Evolutionary conservation across 257 asterid genomes (phyloP).

Genomic region (Salvia rosmarinus): DNA sequence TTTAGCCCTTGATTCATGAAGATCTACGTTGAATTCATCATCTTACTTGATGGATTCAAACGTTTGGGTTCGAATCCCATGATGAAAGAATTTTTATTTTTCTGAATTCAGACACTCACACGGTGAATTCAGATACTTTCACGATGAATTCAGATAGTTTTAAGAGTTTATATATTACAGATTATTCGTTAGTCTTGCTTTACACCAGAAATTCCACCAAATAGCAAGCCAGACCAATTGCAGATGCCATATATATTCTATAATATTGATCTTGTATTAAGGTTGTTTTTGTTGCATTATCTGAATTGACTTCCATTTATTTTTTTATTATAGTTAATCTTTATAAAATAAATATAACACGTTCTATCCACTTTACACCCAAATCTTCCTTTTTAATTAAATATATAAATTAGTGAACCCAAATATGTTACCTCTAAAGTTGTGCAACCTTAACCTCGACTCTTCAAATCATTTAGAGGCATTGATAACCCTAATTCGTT

Average conservation of each 20-base stretch:
- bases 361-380: constrained; percentile 46
- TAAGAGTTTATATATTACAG: too few relatives aligned
- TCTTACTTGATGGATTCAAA: too few relatives aligned
- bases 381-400: constrained; percentile 14
- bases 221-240: constrained; percentile 25
- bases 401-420: constrained; percentile 15
- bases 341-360: constrained; percentile 32
- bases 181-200: not conserved
- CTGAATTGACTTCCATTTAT: constrained; percentile 29
- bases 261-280: not conserved
- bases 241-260: constrained; percentile 4
- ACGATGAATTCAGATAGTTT: too few relatives aligned
- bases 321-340: constrained; percentile 1
- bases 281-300: not conserved
- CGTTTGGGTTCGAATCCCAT: too few relatives aligned
- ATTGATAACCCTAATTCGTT: constrained; percentile 34
- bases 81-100: too few relatives aligned
- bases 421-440: constrained; percentile 28
- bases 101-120: too few relatives aligned
- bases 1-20: too few relatives aligned
- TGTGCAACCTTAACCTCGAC: constrained; percentile 42
- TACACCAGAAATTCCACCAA: constrained; percentile 11
- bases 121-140: too few relatives aligned
- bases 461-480: constrained; percentile 50
- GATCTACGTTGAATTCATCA: too few relatives aligned